These are phyloP conservation scores for Gossypium lobatum DNA, from an alignment of 441 rosid genomes.

Conservation along the genomic window DNA sequence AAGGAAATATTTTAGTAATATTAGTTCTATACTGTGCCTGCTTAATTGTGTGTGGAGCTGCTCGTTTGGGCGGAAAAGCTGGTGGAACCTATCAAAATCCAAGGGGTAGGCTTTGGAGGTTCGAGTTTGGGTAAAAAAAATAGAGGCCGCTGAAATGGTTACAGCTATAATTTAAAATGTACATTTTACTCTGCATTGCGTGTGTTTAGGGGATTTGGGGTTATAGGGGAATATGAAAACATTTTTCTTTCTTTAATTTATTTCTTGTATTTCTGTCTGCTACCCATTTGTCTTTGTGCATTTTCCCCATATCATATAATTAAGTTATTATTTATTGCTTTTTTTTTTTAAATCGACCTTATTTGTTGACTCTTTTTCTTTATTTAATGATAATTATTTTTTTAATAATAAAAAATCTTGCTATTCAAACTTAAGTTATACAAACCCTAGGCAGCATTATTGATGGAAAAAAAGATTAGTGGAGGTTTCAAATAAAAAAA, in stretches of 20 bases:
- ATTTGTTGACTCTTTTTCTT: not conserved
- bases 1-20: not conserved
- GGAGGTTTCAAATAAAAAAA: not conserved
- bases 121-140: not conserved
- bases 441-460: no score
- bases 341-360: not conserved
- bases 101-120: not conserved
- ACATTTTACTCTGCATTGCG: conserved; percentile 2
- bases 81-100: not conserved
- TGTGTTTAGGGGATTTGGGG: not conserved
- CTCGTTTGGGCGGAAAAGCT: not conserved
- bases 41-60: not conserved
- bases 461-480: not conserved
- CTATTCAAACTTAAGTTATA: not conserved
- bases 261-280: not conserved
- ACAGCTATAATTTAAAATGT: not conserved
- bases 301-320: not conserved
- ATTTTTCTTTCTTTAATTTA: not conserved
- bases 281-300: not conserved
- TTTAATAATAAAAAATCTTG: not conserved
- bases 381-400: not conserved
- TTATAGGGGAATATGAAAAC: not conserved
- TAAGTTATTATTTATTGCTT: not conserved
- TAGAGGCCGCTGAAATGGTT: not conserved
- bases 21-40: not conserved